Conservation (phyloP, 192 early-diverging fungal species). For the Piromyces finnis region DNA sequence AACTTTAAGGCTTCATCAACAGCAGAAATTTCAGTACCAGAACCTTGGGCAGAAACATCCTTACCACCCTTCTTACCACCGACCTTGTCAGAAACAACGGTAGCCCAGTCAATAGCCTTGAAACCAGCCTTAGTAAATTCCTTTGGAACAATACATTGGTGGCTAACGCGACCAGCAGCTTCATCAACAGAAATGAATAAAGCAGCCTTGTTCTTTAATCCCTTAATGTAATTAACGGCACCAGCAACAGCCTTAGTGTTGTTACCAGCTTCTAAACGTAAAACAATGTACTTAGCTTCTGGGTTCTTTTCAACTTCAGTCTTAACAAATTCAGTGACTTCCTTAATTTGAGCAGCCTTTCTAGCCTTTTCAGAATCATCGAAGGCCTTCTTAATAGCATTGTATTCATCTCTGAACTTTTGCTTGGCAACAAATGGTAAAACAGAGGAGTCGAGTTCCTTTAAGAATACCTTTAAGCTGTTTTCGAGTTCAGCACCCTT, state of each 20-base stretch:
- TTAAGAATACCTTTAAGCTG: constrained; percentile 50
- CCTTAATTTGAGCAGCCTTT: constrained; percentile 70
- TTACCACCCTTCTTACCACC: constrained; percentile 92
- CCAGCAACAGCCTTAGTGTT: constrained; percentile 69
- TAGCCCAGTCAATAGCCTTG: constrained; percentile 83
- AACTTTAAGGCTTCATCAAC: constrained; percentile 55
- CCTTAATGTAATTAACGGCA: constrained; percentile 64
- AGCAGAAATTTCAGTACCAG: constrained; percentile 43
- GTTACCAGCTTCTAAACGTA: constrained; percentile 45
- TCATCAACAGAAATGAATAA: constrained; percentile 64
- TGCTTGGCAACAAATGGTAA: constrained; percentile 69
- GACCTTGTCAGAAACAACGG: constrained; percentile 57
- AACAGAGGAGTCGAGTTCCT: constrained; percentile 55
- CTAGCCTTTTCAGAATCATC: constrained; percentile 76
- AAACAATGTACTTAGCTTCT: constrained; percentile 30
- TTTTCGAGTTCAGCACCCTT: constrained; percentile 44
- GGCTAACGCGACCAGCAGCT: constrained; percentile 42
- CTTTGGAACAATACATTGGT: constrained; percentile 71
- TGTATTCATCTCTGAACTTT: constrained; percentile 49
- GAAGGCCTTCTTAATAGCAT: constrained; percentile 60
- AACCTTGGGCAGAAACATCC: constrained; percentile 82
- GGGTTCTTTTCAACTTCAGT: constrained; percentile 46
- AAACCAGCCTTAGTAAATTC: constrained; percentile 53
- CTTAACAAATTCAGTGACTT: constrained; percentile 61
- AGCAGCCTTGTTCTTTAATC: constrained; percentile 64